phyloP scores from a whole-genome alignment of 257 asterid genomes.

The Avicennia marina region DNA sequence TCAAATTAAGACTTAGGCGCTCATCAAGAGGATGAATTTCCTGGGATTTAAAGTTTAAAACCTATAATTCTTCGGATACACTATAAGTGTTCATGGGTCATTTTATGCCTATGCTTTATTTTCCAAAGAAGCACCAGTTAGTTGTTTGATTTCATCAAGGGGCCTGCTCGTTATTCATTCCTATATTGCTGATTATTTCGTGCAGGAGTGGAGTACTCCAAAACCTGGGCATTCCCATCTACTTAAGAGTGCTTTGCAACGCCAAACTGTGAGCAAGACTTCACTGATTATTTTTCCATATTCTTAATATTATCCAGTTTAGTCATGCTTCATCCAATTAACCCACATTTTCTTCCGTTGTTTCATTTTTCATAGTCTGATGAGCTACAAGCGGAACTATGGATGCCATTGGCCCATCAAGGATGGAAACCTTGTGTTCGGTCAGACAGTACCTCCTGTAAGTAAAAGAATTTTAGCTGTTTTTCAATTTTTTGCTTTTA shows the following conservation, averaged over 20 bases:
- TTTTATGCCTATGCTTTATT: neutral
- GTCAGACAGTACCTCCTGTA: slow-evolving; percentile 37
- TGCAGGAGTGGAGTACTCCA: slow-evolving; percentile 82
- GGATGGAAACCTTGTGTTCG: slow-evolving; percentile 52
- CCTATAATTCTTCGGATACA: too few species aligned
- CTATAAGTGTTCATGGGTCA: neutral
- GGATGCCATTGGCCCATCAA: slow-evolving; percentile 74
- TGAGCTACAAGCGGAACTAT: slow-evolving; percentile 49
- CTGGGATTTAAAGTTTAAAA: too few species aligned
- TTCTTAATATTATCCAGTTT: neutral
- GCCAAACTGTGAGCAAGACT: slow-evolving; percentile 63
- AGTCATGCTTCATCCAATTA: neutral
- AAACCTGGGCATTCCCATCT: slow-evolving; percentile 85
- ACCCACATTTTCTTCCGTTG: neutral
- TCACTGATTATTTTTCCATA: slow-evolving; percentile 1
- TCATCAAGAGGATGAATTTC: too few species aligned
- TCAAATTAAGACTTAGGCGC: too few species aligned
- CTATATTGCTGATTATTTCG: slow-evolving; percentile 6
- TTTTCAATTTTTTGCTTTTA: neutral
- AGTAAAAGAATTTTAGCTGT: neutral
- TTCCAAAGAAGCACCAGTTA: too few species aligned
- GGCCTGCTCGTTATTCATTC: neutral
- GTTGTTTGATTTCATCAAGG: neutral
- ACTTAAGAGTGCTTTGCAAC: slow-evolving; percentile 70
- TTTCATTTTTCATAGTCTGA: slow-evolving; percentile 38